Conservation (phyloP, 2,329 filamentous ascomycete genomes). For the Didymella lethalis region DNA sequence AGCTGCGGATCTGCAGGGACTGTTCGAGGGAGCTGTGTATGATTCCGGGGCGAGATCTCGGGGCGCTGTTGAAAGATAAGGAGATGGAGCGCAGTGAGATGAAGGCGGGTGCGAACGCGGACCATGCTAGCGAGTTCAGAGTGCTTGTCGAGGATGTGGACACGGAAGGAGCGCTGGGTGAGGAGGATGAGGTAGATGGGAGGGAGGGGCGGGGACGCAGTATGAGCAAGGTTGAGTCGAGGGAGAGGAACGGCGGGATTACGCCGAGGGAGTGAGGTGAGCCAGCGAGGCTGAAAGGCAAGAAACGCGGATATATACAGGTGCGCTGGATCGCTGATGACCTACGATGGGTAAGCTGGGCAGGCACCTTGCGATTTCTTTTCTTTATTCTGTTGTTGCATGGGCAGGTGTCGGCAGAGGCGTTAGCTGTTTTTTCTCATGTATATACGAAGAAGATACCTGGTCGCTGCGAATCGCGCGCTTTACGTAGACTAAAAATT, state of each 20-base stretch:
- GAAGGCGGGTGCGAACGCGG: no score
- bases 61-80: conserved; percentile 25
- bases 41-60: conserved; percentile 32
- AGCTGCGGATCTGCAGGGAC: conserved; percentile 43
- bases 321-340: conserved; percentile 12
- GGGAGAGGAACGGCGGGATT: conserved; percentile 1
- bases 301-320: neutral
- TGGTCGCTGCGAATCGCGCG: conserved; percentile 17
- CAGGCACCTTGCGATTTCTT: neutral
- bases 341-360: neutral
- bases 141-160: conserved; percentile 21
- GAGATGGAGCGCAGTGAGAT: neutral
- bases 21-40: conserved; percentile 40
- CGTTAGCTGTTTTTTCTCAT: conserved; percentile 1
- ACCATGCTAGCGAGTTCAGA: neutral
- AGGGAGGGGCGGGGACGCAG: conserved; percentile 3
- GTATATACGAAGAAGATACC: conserved; percentile 18
- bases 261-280: conserved; percentile 1
- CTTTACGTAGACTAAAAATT: conserved; percentile 9
- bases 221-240: conserved; percentile 10
- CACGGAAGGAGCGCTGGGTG: neutral
- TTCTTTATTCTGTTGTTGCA: neutral
- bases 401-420: neutral
- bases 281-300: no score
- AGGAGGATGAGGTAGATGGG: conserved; percentile 8